phyloP scores from a whole-genome alignment of 2,329 filamentous ascomycete species.

The Chalara sp. region DNA sequence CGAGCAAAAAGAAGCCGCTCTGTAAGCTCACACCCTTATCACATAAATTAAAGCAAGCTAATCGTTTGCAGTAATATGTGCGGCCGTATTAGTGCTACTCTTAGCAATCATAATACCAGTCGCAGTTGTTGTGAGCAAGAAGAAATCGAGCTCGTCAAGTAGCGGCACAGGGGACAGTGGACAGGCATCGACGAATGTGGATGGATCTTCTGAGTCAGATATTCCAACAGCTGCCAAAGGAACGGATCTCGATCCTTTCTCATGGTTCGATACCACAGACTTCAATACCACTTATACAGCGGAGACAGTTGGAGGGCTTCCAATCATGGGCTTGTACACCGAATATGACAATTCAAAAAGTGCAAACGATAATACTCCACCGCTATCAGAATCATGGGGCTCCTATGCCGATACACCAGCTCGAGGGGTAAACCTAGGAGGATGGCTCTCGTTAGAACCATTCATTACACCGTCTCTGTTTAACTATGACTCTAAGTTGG shows the following conservation, averaged over 20 bases:
- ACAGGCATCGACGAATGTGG: slow-evolving; percentile 36
- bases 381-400: slow-evolving; percentile 68
- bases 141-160: slow-evolving; percentile 33
- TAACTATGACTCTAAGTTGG: slow-evolving; percentile 45
- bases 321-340: slow-evolving; percentile 80
- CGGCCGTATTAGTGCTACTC: slow-evolving; percentile 45
- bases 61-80: slow-evolving; percentile 37
- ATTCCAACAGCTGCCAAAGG: slow-evolving; percentile 59
- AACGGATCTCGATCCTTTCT: slow-evolving; percentile 79
- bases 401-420: slow-evolving; percentile 73
- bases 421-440: slow-evolving; percentile 85
- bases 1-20: not conserved
- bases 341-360: slow-evolving; percentile 77
- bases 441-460: slow-evolving; percentile 89
- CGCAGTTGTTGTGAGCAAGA: slow-evolving; percentile 60
- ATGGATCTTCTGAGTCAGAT: slow-evolving; percentile 40
- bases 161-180: slow-evolving; percentile 13
- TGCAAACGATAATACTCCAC: slow-evolving; percentile 74
- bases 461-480: slow-evolving; percentile 96
- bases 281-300: slow-evolving; percentile 95
- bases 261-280: slow-evolving; percentile 82
- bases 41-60: not conserved
- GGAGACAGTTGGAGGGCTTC: slow-evolving; percentile 75
- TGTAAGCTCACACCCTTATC: too few relatives aligned
- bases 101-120: slow-evolving; percentile 62